Evolutionary conservation across 805 yeast genomes (phyloP), one percentile per base, ranked within the genome.

Genomic region (Wickerhamiella parazyma): DNA sequence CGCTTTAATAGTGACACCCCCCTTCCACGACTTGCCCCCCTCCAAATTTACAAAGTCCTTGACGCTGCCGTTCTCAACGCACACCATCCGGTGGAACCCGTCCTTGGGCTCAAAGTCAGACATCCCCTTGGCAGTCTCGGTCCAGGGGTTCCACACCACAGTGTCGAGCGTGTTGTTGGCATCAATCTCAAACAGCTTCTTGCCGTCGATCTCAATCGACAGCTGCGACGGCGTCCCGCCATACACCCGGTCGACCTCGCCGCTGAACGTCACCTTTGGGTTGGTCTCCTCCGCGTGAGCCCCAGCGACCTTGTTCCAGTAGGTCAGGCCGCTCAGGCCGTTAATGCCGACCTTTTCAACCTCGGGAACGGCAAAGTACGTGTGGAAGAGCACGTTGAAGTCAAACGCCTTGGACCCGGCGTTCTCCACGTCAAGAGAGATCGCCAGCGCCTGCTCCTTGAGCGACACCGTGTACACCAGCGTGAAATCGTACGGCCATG

Each of bases 131-230:
- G 91, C 74, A 60, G 81, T 83, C 45, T 80, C 71, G 51, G 73
- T 68, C 98, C 97, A 91, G 29, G 98, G 98, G 62, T 91, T 91
- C 98, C 98, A 91, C 44, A 91, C 96, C 39, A 91, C 97, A 28
- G 72, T 65, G 50, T 76, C 81, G 26, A 68, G 71, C 34, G 83
- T 66, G 12, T 64, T 64, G 56, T 94, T 71, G 43, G 72, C 41
- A 26, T 47, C 67, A 28, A 89, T 61, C 34, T 81, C 76, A 58
- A 79, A 80, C 39, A 76, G 60, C 6, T 84, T 87, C 49, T 75
- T 71, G 37, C 89, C 91, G 45, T 71, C 69, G 47, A 75, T 78
- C 38, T 79, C 75, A 42, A 87, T 77, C 56, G 80, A 85, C 33
- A 83, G 65, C 4, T 63, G 65, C 18, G 41, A 16, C 8, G 54